Evolutionary conservation across 106 monocot genomes (phyloP), one percentile per base, ranked within the genome.

Genomic region (Triglochin maritima): DNA sequence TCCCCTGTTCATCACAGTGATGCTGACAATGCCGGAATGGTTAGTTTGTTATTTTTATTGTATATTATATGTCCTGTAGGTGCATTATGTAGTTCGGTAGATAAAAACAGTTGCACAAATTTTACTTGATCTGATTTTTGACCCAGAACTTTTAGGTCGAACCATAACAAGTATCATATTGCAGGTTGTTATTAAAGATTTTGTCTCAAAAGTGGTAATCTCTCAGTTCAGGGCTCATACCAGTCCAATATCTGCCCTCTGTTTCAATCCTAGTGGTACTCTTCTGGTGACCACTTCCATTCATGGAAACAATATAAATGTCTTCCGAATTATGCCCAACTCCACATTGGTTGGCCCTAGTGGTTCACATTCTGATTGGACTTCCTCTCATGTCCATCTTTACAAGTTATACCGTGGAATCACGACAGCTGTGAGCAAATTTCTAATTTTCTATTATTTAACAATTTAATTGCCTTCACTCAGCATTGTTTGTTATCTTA

Each of bases 211-310:
- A 64, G 90, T 86, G 45, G 79, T 86, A 54, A 86, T 96, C 58
- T 85, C 95, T 29, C 95, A 96, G 62, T 96, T 96, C 75, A 90
- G 85, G 57, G 95, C 95, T 59, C 95, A 96, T 68, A 76, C 76
- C 3, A 96, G 95, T 77, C 87, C 95, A 44, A 90, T 96, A 72
- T 96, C 95, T 67, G 87, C 95, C 65, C 71, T 96, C n/a, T 96
- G 87, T 80, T 90, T 96, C 74, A 90, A 96, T 72, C 95, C 95
- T 59, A 96, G 87, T 62, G 95, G 95, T 50, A 96, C 90, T 4
- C 79, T 96, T 68, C 65, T 96, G 65, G 90, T 90, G 29, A 96
- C 95, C 59, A 88, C 95, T 68, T 96, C 95, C 51, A 78, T 96
- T 47, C 79, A 90, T 70, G 95, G 95, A 53, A 83, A 96, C 60